Percentiles rank a stretch among this genome's conserved stretches.
These are phyloP conservation scores for Oidiodendron maius DNA, from an alignment of 495 filamentous ascomycete species.

Conservation along the genomic window DNA sequence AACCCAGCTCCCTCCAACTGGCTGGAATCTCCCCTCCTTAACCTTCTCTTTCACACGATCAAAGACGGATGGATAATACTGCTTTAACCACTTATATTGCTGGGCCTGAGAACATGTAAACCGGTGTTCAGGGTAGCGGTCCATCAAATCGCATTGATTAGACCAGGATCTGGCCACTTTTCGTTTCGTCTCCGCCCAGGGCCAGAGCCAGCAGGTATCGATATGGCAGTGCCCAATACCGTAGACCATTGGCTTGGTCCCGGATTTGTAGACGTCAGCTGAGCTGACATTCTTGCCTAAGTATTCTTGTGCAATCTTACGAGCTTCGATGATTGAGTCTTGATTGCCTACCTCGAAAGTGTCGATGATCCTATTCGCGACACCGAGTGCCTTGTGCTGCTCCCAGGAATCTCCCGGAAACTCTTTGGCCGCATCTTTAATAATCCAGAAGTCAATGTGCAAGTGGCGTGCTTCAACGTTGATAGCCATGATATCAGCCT, in stretches of 20 bases:
- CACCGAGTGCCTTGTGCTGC: constrained; percentile 74
- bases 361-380: constrained; percentile 83
- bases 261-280: constrained; percentile 73
- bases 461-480: constrained; percentile 79
- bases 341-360: constrained; percentile 75
- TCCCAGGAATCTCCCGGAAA: constrained; percentile 80
- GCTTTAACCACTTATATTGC: constrained; percentile 95
- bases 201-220: constrained; percentile 97
- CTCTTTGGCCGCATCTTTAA: constrained; percentile 79
- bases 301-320: constrained; percentile 77
- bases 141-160: constrained; percentile 89
- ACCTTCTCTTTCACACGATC: constrained; percentile 85
- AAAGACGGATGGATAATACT: constrained; percentile 79
- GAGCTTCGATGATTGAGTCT: constrained; percentile 68
- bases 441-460: constrained; percentile 91
- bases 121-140: constrained; percentile 88
- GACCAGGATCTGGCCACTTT: constrained; percentile 96
- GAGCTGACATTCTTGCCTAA: constrained; percentile 78
- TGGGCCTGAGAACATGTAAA: constrained; percentile 92
- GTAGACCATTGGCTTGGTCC: constrained; percentile 68
- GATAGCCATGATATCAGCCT: constrained; percentile 83
- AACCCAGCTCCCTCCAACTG: constrained; percentile 96
- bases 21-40: constrained; percentile 84
- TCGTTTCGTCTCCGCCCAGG: constrained; percentile 96
- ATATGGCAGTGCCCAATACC: constrained; percentile 96